Evolutionary conservation across 495 filamentous ascomycete species (phyloP).

Genomic region (Terfezia boudieri): DNA sequence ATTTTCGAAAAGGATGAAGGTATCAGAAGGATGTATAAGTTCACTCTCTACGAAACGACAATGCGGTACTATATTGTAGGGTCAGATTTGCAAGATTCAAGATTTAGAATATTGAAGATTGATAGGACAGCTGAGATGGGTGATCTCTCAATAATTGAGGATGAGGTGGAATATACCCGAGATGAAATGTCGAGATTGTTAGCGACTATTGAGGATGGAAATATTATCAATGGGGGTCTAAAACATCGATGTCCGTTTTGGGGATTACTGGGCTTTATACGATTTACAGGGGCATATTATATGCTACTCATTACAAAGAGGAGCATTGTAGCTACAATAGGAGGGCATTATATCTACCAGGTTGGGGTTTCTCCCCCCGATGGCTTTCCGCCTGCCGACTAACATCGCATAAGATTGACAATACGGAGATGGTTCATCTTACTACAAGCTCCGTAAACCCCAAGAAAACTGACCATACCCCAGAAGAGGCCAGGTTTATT

Average conservation of each 20-base stretch:
- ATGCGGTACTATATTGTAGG: slow-evolving; percentile 86
- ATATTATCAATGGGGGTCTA: slow-evolving; percentile 74
- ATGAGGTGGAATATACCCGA: slow-evolving; percentile 82
- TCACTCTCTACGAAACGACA: slow-evolving; percentile 83
- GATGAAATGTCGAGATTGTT: slow-evolving; percentile 82
- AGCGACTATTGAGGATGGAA: slow-evolving; percentile 88
- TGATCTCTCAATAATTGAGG: slow-evolving; percentile 65
- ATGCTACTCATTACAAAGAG: slow-evolving; percentile 94
- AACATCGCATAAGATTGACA: slow-evolving; percentile 37
- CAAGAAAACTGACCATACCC: slow-evolving; percentile 53
- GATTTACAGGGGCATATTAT: slow-evolving; percentile 90
- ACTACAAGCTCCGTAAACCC: slow-evolving; percentile 31
- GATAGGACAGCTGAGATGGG: slow-evolving; percentile 68
- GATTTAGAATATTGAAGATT: slow-evolving; percentile 82
- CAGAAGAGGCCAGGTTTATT: slow-evolving; percentile 76
- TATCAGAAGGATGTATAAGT: slow-evolving; percentile 78
- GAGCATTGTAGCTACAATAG: slow-evolving; percentile 85
- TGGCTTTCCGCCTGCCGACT: neutral
- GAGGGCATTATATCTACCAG: slow-evolving; percentile 88
- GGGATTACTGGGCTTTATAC: slow-evolving; percentile 85
- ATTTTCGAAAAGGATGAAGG: slow-evolving; percentile 29
- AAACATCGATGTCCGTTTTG: slow-evolving; percentile 76
- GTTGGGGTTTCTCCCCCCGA: slow-evolving; percentile 2
- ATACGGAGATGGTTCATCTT: slow-evolving; percentile 77
- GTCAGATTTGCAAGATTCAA: slow-evolving; percentile 63